Evolutionary conservation across 495 filamentous ascomycete species (phyloP).

Genomic region (Aspergillus baeticus): DNA sequence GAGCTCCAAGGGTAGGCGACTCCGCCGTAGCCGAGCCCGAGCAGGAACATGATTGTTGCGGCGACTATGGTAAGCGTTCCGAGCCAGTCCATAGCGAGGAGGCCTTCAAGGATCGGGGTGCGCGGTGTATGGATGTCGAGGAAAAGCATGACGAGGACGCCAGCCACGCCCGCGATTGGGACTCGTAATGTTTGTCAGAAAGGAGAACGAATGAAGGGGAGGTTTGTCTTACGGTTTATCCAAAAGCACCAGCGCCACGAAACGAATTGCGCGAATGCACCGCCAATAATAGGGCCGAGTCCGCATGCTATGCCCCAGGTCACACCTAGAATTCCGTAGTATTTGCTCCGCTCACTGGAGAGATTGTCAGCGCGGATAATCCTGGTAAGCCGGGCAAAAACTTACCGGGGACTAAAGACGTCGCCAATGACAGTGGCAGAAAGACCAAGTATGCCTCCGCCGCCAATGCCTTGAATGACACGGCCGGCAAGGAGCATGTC

Average conservation of each 20-base stretch:
- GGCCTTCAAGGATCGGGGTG: slow-evolving; percentile 29
- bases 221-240: too few species aligned
- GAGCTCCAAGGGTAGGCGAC: slow-evolving; percentile 50
- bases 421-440: slow-evolving; percentile 35
- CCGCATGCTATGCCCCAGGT: slow-evolving; percentile 24
- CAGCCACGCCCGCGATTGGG: slow-evolving; percentile 45
- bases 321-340: slow-evolving; percentile 23
- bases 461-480: slow-evolving; percentile 32
- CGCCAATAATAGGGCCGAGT: slow-evolving; percentile 37
- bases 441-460: slow-evolving; percentile 32
- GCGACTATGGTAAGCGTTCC: too few species aligned
- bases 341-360: slow-evolving; percentile 34
- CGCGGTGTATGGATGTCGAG: slow-evolving; percentile 31
- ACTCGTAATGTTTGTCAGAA: too few species aligned
- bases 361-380: too few species aligned
- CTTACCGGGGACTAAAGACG: slow-evolving; percentile 38
- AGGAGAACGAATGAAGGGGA: too few species aligned
- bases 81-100: too few species aligned
- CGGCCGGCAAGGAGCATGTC: slow-evolving; percentile 29
- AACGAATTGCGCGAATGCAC: not conserved
- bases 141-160: slow-evolving; percentile 48
- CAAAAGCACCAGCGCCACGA: slow-evolving; percentile 61
- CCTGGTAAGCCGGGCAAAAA: too few species aligned
- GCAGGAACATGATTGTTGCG: too few species aligned
- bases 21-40: slow-evolving; percentile 56